Percentiles rank a stretch among this genome's conserved stretches.
These are phyloP conservation scores for Marchantia paleacea DNA, from an alignment of 225 moss, liverwort and hornwort genomes.

Conservation along the genomic window DNA sequence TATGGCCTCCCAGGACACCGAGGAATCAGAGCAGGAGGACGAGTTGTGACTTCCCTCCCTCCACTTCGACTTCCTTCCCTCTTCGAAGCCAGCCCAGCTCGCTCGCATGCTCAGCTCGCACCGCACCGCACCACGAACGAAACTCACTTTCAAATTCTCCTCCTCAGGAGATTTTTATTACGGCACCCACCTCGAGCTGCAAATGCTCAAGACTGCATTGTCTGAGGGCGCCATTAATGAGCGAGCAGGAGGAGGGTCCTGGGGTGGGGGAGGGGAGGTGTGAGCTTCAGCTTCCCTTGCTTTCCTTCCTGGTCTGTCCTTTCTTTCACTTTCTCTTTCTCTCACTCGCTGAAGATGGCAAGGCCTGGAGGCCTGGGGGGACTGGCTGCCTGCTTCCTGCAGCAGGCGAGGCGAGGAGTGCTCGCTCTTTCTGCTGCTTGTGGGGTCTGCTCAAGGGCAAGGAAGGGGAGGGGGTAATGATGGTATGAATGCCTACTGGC, in stretches of 20 bases:
- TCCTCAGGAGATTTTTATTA: conserved; percentile 9
- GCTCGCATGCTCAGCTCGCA: neutral
- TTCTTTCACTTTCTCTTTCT: neutral
- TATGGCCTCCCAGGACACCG: neutral
- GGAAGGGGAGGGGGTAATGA: neutral
- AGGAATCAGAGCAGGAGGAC: neutral
- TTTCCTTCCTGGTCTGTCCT: neutral
- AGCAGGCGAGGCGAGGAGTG: neutral
- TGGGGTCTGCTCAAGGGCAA: neutral
- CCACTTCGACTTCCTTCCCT: neutral
- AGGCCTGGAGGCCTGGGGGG: neutral
- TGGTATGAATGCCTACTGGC: neutral
- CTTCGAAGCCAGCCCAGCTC: neutral
- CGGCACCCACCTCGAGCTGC: conserved; percentile 16
- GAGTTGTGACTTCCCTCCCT: neutral
- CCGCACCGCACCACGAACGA: neutral
- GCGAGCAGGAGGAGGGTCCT: neutral
- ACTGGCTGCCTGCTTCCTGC: neutral
- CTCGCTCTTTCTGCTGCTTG: neutral
- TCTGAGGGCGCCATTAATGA: conserved; percentile 5
- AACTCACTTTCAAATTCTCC: conserved; percentile 10
- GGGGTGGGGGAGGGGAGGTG: neutral
- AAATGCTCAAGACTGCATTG: neutral
- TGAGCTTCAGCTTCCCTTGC: neutral
- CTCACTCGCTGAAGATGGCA: neutral